A percentile compares a stretch with the other conserved stretches of the same genome.
phyloP scores from a whole-genome alignment of 345 rosid genomes.

The Gossypium thurberi region DNA sequence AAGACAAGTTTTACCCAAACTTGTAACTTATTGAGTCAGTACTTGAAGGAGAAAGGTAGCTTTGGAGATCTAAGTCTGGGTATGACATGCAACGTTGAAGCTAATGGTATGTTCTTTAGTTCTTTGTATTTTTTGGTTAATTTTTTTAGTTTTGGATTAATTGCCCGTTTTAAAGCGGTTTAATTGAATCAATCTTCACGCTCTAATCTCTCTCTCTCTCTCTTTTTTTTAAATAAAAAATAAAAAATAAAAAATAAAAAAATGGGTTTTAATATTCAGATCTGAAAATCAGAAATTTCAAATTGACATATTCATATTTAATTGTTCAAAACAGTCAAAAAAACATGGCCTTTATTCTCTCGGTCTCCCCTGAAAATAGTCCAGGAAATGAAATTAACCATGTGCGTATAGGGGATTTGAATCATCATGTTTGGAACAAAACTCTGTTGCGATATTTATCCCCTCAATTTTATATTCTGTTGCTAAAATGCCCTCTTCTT shows the following conservation, averaged over 20 bases:
- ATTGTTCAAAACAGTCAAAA: conserved; percentile 13
- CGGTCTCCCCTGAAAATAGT: neutral
- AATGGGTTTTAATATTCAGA: conserved; percentile 3
- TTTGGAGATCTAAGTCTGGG: conserved; percentile 76
- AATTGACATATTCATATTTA: conserved; percentile 24
- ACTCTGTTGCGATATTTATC: neutral
- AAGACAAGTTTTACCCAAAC: conserved; percentile 57
- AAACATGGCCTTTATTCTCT: conserved; percentile 6
- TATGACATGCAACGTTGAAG: conserved; percentile 40
- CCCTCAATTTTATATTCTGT: neutral
- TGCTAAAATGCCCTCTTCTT: neutral
- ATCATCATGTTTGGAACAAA: neutral
- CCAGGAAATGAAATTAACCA: neutral
- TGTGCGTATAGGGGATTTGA: conserved; percentile 1
- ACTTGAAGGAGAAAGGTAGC: conserved; percentile 62
- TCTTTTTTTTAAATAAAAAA: neutral
- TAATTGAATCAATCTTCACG: neutral
- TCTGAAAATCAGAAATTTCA: conserved; percentile 4
- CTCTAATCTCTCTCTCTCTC: neutral
- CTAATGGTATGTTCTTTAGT: conserved; percentile 29
- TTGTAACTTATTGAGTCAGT: conserved; percentile 68
- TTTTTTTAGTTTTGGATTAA: neutral
- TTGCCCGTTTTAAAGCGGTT: neutral
- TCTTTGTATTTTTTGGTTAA: neutral
- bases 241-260: too few relatives aligned